Evolutionary conservation across 495 filamentous ascomycete genomes (phyloP), one percentile per base, ranked within the genome.

Genomic region (Neurospora sp.): DNA sequence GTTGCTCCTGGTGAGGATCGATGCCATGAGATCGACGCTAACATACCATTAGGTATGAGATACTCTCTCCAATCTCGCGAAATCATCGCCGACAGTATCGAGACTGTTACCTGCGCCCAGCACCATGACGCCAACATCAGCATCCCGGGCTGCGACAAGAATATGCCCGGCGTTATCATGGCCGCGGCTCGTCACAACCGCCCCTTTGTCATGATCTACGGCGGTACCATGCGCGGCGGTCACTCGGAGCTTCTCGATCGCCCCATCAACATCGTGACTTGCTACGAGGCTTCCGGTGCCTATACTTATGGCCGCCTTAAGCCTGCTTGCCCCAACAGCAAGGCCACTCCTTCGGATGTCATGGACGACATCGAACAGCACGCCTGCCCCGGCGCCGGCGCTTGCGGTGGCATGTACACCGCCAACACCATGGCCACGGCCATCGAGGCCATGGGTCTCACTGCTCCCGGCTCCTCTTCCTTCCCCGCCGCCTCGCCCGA

Each of bases 401-500:
- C 94, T n/a, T 99, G 96, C 77, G 96, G 96, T 75, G 96, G 96
- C 69, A 99, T 99, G 93, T 88, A 92, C 82, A 99, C 96, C 3
- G 96, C 96, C 71, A 99, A 99, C 81, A 98, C 96, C 3, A 97
- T 99, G 94, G 92, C 93, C 6, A 96, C 94, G 0, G 94, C 94
- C 16, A 94, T 99, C 75, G 96, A 99, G 81, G 92, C 94, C 9
- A 97, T 99, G 93, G 96, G 96, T 70, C 86, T 99, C 31, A 90
- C 89, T 3, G 86, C 98, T 18, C 95, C 96, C 0, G 95, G 95
- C 10, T 97, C 93, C 2, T 97, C 94, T 0, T 95, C 93, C 1
- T 97, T 90, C 71, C 94, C 95, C 3, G 96, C 96, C 3, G 85
- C 88, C 9, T 95, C 92, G 3, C 94, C 96, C 8, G 90, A 93